Conservation (phyloP, 805 yeast species). For the Saccharomyces mikatae region DNA sequence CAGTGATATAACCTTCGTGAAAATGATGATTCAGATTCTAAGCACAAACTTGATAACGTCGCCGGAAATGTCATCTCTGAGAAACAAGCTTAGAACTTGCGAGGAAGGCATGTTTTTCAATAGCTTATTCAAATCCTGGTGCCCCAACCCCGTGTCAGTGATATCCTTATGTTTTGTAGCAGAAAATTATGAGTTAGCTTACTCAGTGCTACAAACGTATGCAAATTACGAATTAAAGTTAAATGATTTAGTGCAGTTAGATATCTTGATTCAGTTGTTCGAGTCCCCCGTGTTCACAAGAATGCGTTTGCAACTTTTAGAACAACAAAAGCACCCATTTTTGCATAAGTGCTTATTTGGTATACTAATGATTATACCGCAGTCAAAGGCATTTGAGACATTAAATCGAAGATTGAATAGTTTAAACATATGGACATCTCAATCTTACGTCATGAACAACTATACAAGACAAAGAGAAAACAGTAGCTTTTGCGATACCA, state of each 20-base stretch:
- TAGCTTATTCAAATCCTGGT: constrained; percentile 80
- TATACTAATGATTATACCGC: constrained; percentile 86
- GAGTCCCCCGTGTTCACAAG: constrained; percentile 91
- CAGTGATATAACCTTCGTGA: constrained; percentile 58
- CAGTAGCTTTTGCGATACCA: constrained; percentile 1
- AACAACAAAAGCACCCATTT: constrained; percentile 74
- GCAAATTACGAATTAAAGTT: constrained; percentile 71
- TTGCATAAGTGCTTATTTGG: constrained; percentile 86
- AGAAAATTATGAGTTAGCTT: constrained; percentile 82
- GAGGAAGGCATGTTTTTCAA: constrained; percentile 70
- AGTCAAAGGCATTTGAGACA: constrained; percentile 80
- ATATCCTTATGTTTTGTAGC: constrained; percentile 78
- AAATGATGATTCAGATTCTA: constrained; percentile 76
- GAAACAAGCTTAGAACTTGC: constrained; percentile 59
- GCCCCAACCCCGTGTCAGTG: constrained; percentile 83
- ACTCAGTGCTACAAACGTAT: constrained; percentile 67
- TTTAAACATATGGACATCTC: constrained; percentile 28
- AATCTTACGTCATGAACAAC: constrained; percentile 6
- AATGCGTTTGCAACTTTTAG: constrained; percentile 77
- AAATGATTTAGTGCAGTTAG: constrained; percentile 75
- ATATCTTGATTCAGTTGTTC: constrained; percentile 76
- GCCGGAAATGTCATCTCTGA: constrained; percentile 63
- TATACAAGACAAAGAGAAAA: constrained; percentile 4
- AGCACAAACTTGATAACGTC: constrained; percentile 81
- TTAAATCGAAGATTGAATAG: constrained; percentile 63